A percentile compares a stretch with the other conserved stretches of the same genome.
Conservation (phyloP, 202 grass and related monocot species). For the Schoenoplectus tabernaemontani region DNA sequence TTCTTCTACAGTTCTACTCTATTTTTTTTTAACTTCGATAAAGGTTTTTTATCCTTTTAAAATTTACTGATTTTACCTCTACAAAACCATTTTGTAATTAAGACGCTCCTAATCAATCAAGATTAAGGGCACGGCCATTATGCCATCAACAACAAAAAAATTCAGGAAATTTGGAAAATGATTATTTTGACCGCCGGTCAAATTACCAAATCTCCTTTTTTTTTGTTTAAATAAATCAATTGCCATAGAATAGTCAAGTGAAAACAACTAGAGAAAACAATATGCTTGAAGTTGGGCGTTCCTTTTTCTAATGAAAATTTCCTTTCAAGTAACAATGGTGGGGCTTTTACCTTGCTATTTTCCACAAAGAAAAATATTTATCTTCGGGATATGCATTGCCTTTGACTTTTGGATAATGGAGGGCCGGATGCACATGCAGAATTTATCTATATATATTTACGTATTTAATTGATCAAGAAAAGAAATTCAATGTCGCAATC, state of each 20-base stretch:
- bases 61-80: too few species aligned
- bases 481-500: slow-evolving; percentile 14
- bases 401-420: slow-evolving; percentile 18
- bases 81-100: too few species aligned
- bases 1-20: too few species aligned
- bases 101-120: too few species aligned
- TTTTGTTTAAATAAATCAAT: not conserved
- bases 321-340: not conserved
- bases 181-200: too few species aligned
- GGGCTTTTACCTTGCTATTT: too few species aligned
- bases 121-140: too few species aligned
- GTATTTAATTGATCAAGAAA: not conserved
- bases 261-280: not conserved
- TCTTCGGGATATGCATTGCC: not conserved
- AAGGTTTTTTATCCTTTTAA: too few species aligned
- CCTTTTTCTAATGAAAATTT: not conserved
- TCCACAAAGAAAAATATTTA: not conserved
- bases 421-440: not conserved
- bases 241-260: not conserved
- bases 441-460: too few species aligned
- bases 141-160: too few species aligned
- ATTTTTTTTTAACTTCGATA: too few species aligned
- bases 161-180: too few species aligned
- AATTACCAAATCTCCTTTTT: not conserved
- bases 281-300: not conserved